Conservation (phyloP, 1,284 basidiomycete species). For the Ceraceosorus guamensis region DNA sequence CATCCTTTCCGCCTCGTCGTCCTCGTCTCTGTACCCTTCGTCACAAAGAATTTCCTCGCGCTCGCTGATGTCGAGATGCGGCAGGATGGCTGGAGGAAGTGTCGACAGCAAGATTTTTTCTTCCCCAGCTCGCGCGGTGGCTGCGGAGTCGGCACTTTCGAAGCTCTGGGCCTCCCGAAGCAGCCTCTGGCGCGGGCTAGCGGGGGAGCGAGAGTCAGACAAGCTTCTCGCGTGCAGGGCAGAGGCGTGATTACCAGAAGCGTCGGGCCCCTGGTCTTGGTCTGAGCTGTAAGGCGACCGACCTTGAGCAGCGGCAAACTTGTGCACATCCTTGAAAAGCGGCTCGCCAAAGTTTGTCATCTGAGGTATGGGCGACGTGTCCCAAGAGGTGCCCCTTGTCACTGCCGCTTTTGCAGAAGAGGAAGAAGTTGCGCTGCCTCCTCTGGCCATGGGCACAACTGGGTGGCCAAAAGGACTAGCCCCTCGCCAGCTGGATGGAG, state of each 20-base stretch:
- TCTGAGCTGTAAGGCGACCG: background rate
- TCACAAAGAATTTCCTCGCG: background rate
- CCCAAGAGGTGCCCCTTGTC: slow-evolving; percentile 4
- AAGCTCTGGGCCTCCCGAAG: slow-evolving; percentile 26
- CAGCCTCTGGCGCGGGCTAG: background rate
- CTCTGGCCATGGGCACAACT: background rate
- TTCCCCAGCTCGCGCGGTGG: slow-evolving; percentile 11
- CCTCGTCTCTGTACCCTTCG: background rate
- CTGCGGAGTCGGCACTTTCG: slow-evolving; percentile 19
- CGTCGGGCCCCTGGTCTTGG: background rate
- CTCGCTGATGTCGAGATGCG: too few species aligned
- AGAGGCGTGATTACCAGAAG: background rate
- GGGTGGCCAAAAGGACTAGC: slow-evolving; percentile 3
- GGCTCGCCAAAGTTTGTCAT: slow-evolving; percentile 10
- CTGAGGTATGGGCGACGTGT: slow-evolving; percentile 13
- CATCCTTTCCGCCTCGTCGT: background rate
- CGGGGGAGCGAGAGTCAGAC: background rate
- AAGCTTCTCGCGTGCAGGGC: background rate
- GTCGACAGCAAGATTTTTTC: background rate
- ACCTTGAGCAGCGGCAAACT: background rate
- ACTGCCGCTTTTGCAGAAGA: too few species aligned
- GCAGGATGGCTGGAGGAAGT: background rate
- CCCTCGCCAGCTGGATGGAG: too few species aligned
- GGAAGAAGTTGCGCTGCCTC: background rate
- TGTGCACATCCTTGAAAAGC: slow-evolving; percentile 7